Evolutionary conservation across 768 basidiomycete genomes (phyloP).

Genomic region (Leccinellum luteum): DNA sequence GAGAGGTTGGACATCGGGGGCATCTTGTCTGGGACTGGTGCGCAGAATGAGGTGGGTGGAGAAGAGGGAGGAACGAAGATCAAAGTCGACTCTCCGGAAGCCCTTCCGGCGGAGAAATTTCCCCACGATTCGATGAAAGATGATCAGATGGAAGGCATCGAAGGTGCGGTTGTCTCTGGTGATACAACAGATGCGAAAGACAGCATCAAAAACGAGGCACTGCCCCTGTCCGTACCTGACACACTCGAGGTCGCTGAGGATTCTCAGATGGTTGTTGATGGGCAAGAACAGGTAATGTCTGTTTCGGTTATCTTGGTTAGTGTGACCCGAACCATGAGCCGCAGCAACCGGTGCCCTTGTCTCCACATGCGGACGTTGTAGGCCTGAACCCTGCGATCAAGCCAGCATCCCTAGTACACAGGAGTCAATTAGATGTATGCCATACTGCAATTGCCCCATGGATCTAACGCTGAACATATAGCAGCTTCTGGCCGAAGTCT

Average conservation of each 20-base stretch:
- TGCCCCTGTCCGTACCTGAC: constrained; percentile 1
- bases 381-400: constrained; percentile 10
- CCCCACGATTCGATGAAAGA: constrained; percentile 3
- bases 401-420: constrained; percentile 15
- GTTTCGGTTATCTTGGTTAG: background rate
- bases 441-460: constrained; percentile 7
- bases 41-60: background rate
- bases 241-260: constrained; percentile 2
- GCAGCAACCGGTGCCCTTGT: constrained; percentile 6
- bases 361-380: background rate
- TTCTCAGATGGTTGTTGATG: constrained; percentile 15
- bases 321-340: background rate
- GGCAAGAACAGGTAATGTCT: constrained; percentile 22
- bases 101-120: background rate
- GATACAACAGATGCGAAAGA: background rate
- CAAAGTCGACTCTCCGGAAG: background rate
- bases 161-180: background rate
- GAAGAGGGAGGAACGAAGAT: background rate
- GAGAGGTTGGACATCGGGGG: constrained; percentile 5
- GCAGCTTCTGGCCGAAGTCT: constrained; percentile 29
- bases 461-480: constrained; percentile 17
- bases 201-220: background rate
- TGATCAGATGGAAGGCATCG: constrained; percentile 22
- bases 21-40: background rate
- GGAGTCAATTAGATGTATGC: constrained; percentile 29